phyloP scores from a whole-genome alignment of 352 stramenopile genomes.

The Globisporangium solare region DNA sequence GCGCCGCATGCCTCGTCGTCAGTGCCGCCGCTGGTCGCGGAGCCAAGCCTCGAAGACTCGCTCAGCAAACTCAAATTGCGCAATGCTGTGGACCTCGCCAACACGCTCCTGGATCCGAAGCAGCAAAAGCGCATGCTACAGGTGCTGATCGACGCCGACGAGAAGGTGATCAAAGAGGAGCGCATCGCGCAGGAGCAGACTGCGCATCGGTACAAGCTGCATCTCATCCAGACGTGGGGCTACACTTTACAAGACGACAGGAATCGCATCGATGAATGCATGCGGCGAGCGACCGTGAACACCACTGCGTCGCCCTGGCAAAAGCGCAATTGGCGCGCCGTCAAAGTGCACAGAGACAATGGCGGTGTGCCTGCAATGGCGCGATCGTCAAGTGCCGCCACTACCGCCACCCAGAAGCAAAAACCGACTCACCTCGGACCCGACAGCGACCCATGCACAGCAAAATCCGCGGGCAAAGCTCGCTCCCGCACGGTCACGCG shows the following conservation, averaged over 20 bases:
- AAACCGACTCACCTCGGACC: not conserved
- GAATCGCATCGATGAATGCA: slow-evolving; percentile 12
- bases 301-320: slow-evolving; percentile 55
- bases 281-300: slow-evolving; percentile 13
- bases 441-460: too few relatives aligned
- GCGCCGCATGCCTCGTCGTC: not conserved
- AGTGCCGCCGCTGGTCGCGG: not conserved
- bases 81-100: slow-evolving; percentile 66
- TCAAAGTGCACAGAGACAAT: slow-evolving; percentile 14
- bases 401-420: not conserved
- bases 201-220: slow-evolving; percentile 48
- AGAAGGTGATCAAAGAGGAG: slow-evolving; percentile 66
- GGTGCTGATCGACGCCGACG: slow-evolving; percentile 60
- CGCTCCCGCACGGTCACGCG: not conserved
- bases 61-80: slow-evolving; percentile 64
- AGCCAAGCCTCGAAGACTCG: slow-evolving; percentile 47
- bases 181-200: slow-evolving; percentile 50
- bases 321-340: slow-evolving; percentile 56
- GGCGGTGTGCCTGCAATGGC: too few relatives aligned
- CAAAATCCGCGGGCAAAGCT: too few relatives aligned
- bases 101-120: slow-evolving; percentile 39
- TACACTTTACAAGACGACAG: slow-evolving; percentile 16
- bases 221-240: slow-evolving; percentile 33
- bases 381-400: not conserved
- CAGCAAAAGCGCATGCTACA: slow-evolving; percentile 67